Evolutionary conservation across 805 yeast species (phyloP), one percentile per base, ranked within the genome.

Genomic region (Kodamaea leandrae): DNA sequence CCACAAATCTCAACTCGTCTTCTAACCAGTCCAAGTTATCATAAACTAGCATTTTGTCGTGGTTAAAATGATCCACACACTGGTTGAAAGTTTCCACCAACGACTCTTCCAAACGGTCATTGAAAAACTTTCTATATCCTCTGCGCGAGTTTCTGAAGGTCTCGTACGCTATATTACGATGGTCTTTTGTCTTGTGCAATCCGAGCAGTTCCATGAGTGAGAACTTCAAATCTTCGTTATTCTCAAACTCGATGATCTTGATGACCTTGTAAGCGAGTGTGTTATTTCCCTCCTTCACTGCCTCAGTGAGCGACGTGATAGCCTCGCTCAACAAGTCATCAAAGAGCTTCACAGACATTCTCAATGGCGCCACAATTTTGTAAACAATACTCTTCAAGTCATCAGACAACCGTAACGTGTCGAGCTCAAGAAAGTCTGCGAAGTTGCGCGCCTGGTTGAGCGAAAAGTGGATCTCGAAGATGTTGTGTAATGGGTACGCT

Each of bases 21-120:
- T 83, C 87, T 14, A 89, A 75, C 90, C 96, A 91, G 43, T 80
- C 82, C 41, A 90, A 63, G 49, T 85, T 80, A 28, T 83, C 82
- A 43, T 86, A 70, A 1, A 88, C 79, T 13, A 71, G 72, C 61
- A 81, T 78, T 27, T 72, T 72, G 37, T 73, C 77, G 4, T 57
- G 44, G 18, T 62, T 65, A 55, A 71, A 82, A 43, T 73, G 73
- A 44, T 73, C 77, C 52, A 69, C 74, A 65, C 89, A 80, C 44
- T 81, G 77, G 25, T 73, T 67, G 64, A 89, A 89, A 29, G 83
- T 82, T 15, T 80, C 85, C 19, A 63, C 68, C 9, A 90, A 74
- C 5, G 86, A 74, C 37, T 71, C 72, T 47, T 78, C 75, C 32
- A 87, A 64, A 42, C 78, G 75, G 17, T 71, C 67, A 42, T 77